phyloP scores from a whole-genome alignment of 2,329 filamentous ascomycete genomes.

The Aspergillus versicolor region DNA sequence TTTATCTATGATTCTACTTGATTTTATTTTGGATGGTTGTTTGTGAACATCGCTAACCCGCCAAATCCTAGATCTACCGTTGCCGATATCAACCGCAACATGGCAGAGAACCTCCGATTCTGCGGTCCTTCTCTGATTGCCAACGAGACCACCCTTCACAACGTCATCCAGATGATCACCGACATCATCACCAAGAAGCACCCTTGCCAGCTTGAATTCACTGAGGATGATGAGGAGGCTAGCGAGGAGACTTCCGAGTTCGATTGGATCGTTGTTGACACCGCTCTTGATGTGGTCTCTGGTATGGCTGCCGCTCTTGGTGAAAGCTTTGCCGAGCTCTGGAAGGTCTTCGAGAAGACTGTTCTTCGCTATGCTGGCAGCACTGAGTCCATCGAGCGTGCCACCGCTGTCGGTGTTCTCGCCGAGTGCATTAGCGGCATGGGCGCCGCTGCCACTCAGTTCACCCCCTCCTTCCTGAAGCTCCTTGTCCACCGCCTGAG shows the following conservation, averaged over 20 bases:
- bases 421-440: constrained; percentile 88
- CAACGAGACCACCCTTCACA: constrained; percentile 69
- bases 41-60: constrained; percentile 43
- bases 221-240: constrained; percentile 71
- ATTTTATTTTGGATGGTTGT: constrained; percentile 25
- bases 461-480: constrained; percentile 73
- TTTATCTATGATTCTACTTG: constrained; percentile 40
- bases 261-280: constrained; percentile 96
- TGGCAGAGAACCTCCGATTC: constrained; percentile 84
- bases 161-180: constrained; percentile 72
- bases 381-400: constrained; percentile 82
- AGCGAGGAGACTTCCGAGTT: constrained; percentile 86
- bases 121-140: constrained; percentile 84
- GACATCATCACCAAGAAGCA: constrained; percentile 86
- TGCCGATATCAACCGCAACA: constrained; percentile 91
- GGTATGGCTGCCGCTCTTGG: constrained; percentile 82
- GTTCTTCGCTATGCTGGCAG: constrained; percentile 85
- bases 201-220: constrained; percentile 87
- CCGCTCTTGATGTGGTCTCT: constrained; percentile 84
- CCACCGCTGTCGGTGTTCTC: constrained; percentile 85
- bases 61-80: constrained; percentile 67
- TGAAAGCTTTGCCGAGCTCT: constrained; percentile 76
- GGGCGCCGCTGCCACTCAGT: constrained; percentile 75
- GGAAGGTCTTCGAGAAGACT: constrained; percentile 94
- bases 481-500: constrained; percentile 80